Evolutionary conservation across 2,329 filamentous ascomycete genomes (phyloP).

Genomic region (Alternaria longipes): DNA sequence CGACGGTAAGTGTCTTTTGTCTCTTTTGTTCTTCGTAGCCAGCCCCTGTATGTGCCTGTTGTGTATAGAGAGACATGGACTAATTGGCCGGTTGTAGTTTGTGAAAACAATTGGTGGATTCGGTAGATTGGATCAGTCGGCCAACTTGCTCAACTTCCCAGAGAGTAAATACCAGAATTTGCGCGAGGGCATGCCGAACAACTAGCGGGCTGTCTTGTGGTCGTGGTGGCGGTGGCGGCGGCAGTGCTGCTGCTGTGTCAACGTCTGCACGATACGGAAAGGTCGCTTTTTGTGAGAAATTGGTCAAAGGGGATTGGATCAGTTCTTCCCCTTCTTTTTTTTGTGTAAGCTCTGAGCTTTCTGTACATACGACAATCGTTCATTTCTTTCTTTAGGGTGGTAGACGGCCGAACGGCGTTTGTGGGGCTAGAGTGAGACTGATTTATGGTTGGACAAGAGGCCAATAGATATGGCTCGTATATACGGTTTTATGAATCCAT

Average conservation of each 20-base stretch:
- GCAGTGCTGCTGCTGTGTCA: neutral
- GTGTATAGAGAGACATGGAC: neutral
- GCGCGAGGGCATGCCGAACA: conserved; percentile 31
- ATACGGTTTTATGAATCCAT: neutral
- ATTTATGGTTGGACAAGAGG: neutral
- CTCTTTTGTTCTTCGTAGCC: neutral
- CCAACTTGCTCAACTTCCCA: conserved; percentile 72
- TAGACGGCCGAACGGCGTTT: neutral
- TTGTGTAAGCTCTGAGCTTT: neutral
- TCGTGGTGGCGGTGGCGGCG: too few species aligned
- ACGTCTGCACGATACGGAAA: neutral
- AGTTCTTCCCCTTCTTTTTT: neutral
- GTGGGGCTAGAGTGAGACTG: neutral
- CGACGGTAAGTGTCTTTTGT: conserved; percentile 32
- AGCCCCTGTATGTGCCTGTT: neutral
- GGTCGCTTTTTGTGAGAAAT: neutral
- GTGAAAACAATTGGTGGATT: conserved; percentile 67
- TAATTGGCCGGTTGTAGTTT: conserved; percentile 31
- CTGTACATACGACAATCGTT: conserved; percentile 3
- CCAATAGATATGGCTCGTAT: neutral
- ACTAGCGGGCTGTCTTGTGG: conserved; percentile 6
- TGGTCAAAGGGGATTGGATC: neutral
- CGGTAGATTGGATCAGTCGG: conserved; percentile 58
- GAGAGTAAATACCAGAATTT: conserved; percentile 76
- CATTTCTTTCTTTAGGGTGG: neutral